Conservation (phyloP, 805 yeast species). For the Saccharomycopsis oosterbeekiorum region DNA sequence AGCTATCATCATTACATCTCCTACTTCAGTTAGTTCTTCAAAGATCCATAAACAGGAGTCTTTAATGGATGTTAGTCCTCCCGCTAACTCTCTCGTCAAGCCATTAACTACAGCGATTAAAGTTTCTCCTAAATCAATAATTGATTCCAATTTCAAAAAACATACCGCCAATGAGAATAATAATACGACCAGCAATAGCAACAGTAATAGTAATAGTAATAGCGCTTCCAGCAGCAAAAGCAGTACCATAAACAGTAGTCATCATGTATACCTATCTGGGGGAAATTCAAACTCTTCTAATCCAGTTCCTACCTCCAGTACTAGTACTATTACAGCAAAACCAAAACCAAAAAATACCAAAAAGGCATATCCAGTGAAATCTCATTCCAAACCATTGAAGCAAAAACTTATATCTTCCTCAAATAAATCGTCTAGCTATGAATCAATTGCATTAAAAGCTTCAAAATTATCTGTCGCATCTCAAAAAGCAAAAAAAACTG, state of each 20-base stretch:
- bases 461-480: constrained; percentile 6
- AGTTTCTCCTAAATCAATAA: neutral
- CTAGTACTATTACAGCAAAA: neutral
- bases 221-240: neutral
- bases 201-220: neutral
- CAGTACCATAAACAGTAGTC: neutral
- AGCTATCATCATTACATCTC: neutral
- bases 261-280: neutral
- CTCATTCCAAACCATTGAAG: neutral
- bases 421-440: neutral
- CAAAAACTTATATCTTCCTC: neutral
- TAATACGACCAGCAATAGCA: neutral
- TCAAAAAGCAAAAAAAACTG: neutral
- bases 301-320: neutral
- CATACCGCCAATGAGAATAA: neutral
- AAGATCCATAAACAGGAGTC: neutral
- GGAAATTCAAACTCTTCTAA: neutral
- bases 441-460: constrained; percentile 10
- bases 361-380: neutral
- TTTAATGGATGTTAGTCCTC: neutral
- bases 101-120: neutral
- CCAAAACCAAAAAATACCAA: neutral
- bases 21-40: neutral
- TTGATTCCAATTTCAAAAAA: neutral
- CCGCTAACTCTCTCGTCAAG: neutral